These are phyloP conservation scores for Stromatinia cepivora DNA, from an alignment of 2,329 filamentous ascomycete genomes.

Conservation along the genomic window DNA sequence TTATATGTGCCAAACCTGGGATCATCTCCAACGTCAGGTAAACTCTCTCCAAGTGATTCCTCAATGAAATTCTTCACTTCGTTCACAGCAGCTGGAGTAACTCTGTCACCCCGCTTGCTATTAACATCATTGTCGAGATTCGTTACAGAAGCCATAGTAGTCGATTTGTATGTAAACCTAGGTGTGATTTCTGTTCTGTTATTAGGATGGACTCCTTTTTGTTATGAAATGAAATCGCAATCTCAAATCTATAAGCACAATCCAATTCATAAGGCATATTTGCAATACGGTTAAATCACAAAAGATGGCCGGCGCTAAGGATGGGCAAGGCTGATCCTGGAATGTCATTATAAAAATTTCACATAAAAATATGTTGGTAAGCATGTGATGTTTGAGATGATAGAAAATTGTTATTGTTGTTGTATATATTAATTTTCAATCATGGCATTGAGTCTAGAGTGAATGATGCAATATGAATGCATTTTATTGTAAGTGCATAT, in stretches of 20 bases:
- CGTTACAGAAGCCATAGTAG: slow-evolving; percentile 82
- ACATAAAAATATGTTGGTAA: neutral
- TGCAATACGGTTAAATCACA: slow-evolving; percentile 15
- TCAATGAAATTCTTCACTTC: slow-evolving; percentile 88
- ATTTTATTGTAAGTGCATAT: neutral
- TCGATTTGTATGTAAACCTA: neutral
- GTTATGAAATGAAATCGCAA: slow-evolving; percentile 20
- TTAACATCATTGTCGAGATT: slow-evolving; percentile 95
- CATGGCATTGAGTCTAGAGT: neutral
- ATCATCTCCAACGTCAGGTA: slow-evolving; percentile 58
- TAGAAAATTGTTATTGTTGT: neutral
- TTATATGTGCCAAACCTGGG: slow-evolving; percentile 43
- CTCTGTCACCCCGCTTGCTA: slow-evolving; percentile 87
- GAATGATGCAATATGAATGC: neutral
- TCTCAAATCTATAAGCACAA: slow-evolving; percentile 19
- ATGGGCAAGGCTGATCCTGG: slow-evolving; percentile 16
- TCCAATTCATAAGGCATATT: slow-evolving; percentile 15
- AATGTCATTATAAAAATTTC: slow-evolving; percentile 4
- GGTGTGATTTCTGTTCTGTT: neutral
- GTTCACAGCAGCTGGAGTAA: slow-evolving; percentile 85
- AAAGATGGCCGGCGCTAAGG: slow-evolving; percentile 21
- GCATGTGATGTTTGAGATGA: neutral
- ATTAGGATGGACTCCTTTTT: slow-evolving; percentile 17
- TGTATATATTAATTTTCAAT: neutral
- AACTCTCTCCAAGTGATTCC: slow-evolving; percentile 68